A percentile compares a stretch with the other conserved stretches of the same genome.
phyloP scores from a whole-genome alignment of 371 early-diverging fungal genomes.

The Mortierella sp. region DNA sequence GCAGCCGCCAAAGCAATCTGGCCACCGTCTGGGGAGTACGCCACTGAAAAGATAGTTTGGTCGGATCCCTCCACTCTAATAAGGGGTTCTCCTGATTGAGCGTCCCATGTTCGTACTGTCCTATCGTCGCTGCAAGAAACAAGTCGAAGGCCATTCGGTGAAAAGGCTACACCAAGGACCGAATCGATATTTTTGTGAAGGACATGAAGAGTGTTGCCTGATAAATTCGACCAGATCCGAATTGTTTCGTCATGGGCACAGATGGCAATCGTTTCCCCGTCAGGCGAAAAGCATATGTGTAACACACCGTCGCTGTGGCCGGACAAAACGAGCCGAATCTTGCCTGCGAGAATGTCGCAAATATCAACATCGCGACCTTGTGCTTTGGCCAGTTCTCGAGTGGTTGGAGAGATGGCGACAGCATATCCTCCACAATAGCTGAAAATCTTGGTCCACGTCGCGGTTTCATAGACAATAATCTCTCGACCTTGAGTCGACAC shows the following conservation, averaged over 20 bases:
- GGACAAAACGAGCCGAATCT: no score
- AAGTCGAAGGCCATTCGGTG: constrained; percentile 18
- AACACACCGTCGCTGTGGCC: no score
- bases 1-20: constrained; percentile 6
- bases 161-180: neutral
- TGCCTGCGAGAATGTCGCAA: no score
- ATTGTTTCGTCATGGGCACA: no score
- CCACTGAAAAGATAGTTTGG: neutral
- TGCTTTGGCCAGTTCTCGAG: no score
- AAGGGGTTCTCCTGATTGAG: no score
- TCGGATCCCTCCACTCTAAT: neutral
- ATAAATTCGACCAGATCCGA: neutral
- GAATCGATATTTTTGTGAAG: neutral
- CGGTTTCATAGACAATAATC: no score
- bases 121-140: constrained; percentile 11
- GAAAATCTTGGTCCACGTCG: no score
- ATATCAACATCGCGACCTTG: no score
- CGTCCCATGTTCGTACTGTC: constrained; percentile 14
- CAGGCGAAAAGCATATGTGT: neutral
- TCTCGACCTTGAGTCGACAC: no score
- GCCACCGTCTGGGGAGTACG: constrained; percentile 7
- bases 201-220: neutral
- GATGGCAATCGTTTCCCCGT: neutral
- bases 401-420: no score
- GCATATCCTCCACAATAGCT: no score